Base-by-base conservation (phyloP, 345 rosid genomes). In the Linum tenue region DNA sequence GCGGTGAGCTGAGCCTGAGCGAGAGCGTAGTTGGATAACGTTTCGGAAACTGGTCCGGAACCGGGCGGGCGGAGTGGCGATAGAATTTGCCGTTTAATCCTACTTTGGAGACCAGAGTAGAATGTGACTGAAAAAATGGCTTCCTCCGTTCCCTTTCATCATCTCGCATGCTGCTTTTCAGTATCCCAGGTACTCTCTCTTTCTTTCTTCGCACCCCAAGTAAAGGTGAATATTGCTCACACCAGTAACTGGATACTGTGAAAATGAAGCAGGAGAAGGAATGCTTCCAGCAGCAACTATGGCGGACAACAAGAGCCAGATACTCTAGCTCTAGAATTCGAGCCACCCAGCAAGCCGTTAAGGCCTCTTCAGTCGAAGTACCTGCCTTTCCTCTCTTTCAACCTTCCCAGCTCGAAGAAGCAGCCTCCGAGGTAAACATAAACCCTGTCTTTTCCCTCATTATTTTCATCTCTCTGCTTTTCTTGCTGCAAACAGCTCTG, bases 361-460 rank as follows among this genome's bases (percentile, higher is more conserved):
- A 72, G 73, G 85, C 86, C 39, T 60, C 65, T 39, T 68, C 85
- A 14, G 74, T 82, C n/a, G 80, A 78, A 68, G 65, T 82, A 17
- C 76, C 91, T 72, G 71, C 87, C 5, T 87, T 86, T 67, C 95
- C 98, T 59, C 83, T 92, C 66, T 79, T 87, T 72, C 83, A 77
- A 37, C 69, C 92, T 72, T 80, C 82, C 41, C 67, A 73, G 66
- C 53, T 70, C 2, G 83, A 82, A 9, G 85, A 86, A 60, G 72
- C 84, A 42, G 57, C 79, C 0, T 74, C 89, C 22, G 81, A 81
- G 71, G 85, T 79, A 71, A 74, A 39, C 6, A 17, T 0, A 50
- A 37, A 15, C 8, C 43, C 36, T 40, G 63, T 57, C 36, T 3
- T 15, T 17, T 36, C 8, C n/a, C 17, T 11, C 37, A n/a, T 36